These are phyloP conservation scores for Grigorovia jiainica DNA, from an alignment of 805 yeast genomes.

Conservation along the genomic window DNA sequence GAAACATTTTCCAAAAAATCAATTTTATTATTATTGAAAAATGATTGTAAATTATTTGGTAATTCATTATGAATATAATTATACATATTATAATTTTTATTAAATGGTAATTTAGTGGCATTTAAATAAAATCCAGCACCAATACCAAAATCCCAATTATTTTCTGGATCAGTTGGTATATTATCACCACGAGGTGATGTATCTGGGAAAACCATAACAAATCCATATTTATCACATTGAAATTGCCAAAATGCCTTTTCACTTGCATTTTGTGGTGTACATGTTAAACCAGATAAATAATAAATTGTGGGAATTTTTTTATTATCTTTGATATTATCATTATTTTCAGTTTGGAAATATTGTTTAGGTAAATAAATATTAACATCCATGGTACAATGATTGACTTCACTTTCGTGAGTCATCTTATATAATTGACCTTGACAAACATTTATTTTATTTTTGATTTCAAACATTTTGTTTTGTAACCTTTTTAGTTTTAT, in stretches of 20 bases:
- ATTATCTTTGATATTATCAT: constrained; percentile 4
- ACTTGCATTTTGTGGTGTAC: constrained; percentile 86
- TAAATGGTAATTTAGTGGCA: constrained; percentile 68
- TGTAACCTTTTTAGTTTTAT: too few relatives aligned
- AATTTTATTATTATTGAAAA: constrained; percentile 30
- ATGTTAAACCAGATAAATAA: constrained; percentile 82
- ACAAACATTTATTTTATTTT: constrained; percentile 46
- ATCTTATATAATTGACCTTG: constrained; percentile 73
- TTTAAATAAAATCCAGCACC: constrained; percentile 94
- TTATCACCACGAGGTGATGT: constrained; percentile 88
- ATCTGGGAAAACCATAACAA: constrained; percentile 89
- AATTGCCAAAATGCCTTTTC: constrained; percentile 87
- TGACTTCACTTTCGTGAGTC: constrained; percentile 56
- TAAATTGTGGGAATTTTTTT: constrained; percentile 56
- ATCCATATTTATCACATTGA: constrained; percentile 70
- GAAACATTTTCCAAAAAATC: constrained; percentile 54
- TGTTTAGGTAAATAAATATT: constrained; percentile 72
- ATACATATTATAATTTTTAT: constrained; percentile 73
- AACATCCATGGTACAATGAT: constrained; percentile 69
- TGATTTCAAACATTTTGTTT: constrained; percentile 17
- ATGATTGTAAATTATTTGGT: constrained; percentile 38
- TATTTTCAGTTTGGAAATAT: constrained; percentile 21
- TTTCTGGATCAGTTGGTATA: constrained; percentile 60
- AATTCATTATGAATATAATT: constrained; percentile 71
- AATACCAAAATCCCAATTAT: constrained; percentile 78